Evolutionary conservation across 768 basidiomycete genomes (phyloP), one percentile per base, ranked within the genome.

Genomic region (Sistotremastrum niveocremeum): DNA sequence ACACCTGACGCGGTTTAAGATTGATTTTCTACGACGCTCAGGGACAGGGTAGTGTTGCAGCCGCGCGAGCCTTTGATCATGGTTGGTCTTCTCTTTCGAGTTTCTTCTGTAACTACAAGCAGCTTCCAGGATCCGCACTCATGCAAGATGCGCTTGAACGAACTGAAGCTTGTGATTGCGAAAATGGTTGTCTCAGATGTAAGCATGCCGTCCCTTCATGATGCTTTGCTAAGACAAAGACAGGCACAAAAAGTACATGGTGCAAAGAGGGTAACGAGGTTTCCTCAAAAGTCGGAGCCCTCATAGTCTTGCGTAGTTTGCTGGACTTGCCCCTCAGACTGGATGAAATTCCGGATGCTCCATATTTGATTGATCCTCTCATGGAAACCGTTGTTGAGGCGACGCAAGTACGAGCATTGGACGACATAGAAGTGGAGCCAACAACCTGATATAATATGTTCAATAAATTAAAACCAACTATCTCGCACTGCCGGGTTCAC

Each of bases 61-160:
- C 83, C 32, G 73, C 77, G 3, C 86, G 80, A 55, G 86, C 83
- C 2, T 90, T 90, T 55, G 90, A 91, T 54, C 77, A 85, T 53
- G 73, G 86, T 84, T 54, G 31, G 67, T 51, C 4, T 7, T 7
- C 39, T 12, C 34, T 38, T 40, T 31, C 39, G 31, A 6, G 7
- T 20, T 6, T 34, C 32, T 28, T 28, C 12, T 40, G 34, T 12
- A 4, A 28, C 43, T 35, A 47, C 45, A 6, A 31, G 37, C 33
- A n/a, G 7, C 20, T 29, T 40, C 2, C 46, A 87, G 78, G 59
- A 46, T 74, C 62, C 7, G 69, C 74, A 37, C 65, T 84, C 39
- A 60, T 90, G 20, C 62, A 58, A 6, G 71, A 76, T 47, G 84
- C 87, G 0, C 68, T 72, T 20, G 62, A 71, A 37, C 61, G 63